Percentiles rank a stretch among this genome's conserved stretches.
phyloP scores from a whole-genome alignment of 2,329 filamentous ascomycete genomes.

The Calonectria pseudoturangicola region DNA sequence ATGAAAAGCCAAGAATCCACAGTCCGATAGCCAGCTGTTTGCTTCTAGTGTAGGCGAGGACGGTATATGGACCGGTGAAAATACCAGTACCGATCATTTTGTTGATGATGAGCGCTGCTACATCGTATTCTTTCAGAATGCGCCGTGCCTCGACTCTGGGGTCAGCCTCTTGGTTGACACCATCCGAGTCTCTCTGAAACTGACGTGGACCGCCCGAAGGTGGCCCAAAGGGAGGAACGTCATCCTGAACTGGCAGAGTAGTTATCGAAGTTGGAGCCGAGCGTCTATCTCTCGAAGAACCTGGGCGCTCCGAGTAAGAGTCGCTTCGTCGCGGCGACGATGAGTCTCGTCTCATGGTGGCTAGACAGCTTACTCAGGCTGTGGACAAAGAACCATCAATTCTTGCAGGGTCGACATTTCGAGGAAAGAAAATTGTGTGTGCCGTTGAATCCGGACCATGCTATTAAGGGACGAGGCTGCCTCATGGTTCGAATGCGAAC shows the following conservation, averaged over 20 bases:
- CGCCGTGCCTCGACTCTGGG: background rate
- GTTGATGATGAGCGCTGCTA: constrained; percentile 5
- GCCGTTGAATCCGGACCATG: background rate
- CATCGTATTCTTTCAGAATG: background rate
- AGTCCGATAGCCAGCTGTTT: background rate
- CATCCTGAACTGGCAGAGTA: background rate
- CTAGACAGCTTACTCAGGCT: too few species aligned
- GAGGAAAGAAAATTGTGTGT: background rate
- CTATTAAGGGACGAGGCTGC: background rate
- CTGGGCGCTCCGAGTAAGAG: too few species aligned
- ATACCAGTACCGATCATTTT: constrained; percentile 23
- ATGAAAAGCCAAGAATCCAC: background rate
- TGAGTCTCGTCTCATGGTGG: too few species aligned
- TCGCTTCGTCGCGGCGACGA: background rate
- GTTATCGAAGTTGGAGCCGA: background rate
- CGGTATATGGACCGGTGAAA: background rate
- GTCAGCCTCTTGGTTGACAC: background rate
- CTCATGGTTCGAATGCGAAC: background rate
- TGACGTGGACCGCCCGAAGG: background rate
- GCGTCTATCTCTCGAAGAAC: background rate
- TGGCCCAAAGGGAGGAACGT: background rate
- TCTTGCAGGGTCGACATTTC: background rate
- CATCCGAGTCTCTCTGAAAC: background rate
- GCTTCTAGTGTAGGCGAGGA: background rate
- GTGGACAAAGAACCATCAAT: too few species aligned